These are phyloP conservation scores for Oryza rufipogon DNA, from an alignment of 176 grass and related monocot genomes.

Conservation along the genomic window DNA sequence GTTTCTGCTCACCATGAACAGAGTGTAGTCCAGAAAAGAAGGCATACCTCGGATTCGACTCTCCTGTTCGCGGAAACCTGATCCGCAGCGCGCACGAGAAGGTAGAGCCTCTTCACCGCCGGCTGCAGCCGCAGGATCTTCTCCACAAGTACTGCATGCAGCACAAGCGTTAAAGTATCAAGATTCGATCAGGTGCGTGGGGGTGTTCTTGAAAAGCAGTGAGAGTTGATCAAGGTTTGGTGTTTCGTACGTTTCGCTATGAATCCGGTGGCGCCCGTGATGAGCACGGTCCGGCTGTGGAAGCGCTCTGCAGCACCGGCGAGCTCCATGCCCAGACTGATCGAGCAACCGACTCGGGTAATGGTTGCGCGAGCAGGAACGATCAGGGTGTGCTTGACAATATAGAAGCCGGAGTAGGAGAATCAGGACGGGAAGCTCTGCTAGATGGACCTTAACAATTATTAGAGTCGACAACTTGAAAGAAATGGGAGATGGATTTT, in stretches of 20 bases:
- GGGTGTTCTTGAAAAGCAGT: no score
- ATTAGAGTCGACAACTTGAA: no score
- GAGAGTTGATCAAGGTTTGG: background rate
- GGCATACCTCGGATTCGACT: conserved; percentile 14
- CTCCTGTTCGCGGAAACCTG: background rate
- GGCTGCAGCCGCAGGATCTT: conserved; percentile 41
- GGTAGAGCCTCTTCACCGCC: conserved; percentile 22
- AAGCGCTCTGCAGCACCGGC: background rate
- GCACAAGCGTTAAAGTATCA: background rate
- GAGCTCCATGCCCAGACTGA: background rate
- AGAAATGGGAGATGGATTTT: no score
- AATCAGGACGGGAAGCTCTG: no score
- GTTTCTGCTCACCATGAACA: no score
- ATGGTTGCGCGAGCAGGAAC: no score
- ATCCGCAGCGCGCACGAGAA: conserved; percentile 39
- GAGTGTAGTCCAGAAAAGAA: no score
- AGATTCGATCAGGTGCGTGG: background rate
- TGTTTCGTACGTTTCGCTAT: conserved; percentile 35
- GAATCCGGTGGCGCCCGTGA: conserved; percentile 40
- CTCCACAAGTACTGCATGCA: conserved; percentile 20
- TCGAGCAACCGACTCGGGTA: no score
- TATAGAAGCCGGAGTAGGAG: no score
- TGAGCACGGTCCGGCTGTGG: conserved; percentile 11
- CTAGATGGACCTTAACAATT: no score
- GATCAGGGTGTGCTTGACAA: no score